Percentiles rank a stretch among this genome's conserved stretches.
Conservation (phyloP, 768 basidiomycete species). For the Hebeloma cylindrosporum region DNA sequence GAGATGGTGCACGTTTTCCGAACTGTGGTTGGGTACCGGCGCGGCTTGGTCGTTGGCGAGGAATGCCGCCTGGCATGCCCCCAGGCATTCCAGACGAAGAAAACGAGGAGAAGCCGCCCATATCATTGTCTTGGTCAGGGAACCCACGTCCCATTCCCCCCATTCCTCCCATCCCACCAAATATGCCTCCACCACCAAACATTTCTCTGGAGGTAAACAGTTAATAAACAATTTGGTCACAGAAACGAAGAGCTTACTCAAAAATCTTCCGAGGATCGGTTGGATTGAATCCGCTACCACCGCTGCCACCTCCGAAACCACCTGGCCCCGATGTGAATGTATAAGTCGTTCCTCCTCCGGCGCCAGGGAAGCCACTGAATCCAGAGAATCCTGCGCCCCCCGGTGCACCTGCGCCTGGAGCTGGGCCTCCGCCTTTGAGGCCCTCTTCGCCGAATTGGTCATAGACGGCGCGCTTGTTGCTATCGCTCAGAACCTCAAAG, state of each 20-base stretch:
- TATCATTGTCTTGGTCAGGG: slow-evolving; percentile 51
- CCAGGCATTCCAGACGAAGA: too few relatives aligned
- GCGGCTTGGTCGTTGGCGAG: slow-evolving; percentile 35
- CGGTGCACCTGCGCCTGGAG: slow-evolving; percentile 51
- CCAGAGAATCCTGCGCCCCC: slow-evolving; percentile 46
- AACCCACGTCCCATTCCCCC: slow-evolving; percentile 42
- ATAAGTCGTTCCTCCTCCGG: slow-evolving; percentile 49
- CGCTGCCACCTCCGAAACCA: slow-evolving; percentile 34
- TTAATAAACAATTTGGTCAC: slow-evolving; percentile 4
- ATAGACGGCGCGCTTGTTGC: slow-evolving; percentile 80
- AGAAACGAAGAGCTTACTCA: slow-evolving; percentile 53
- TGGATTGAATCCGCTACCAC: slow-evolving; percentile 63
- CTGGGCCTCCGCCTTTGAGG: slow-evolving; percentile 67
- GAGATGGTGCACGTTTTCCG: slow-evolving; percentile 27
- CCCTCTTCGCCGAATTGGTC: slow-evolving; percentile 97
- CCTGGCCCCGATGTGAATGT: slow-evolving; percentile 57
- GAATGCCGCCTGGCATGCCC: slow-evolving; percentile 59
- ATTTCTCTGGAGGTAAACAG: slow-evolving; percentile 46
- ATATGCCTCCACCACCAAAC: slow-evolving; percentile 41
- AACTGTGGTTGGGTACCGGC: slow-evolving; percentile 21
- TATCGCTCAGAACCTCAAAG: slow-evolving; percentile 91
- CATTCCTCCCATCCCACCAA: slow-evolving; percentile 32
- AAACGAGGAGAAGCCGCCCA: slow-evolving; percentile 37
- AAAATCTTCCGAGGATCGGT: slow-evolving; percentile 87
- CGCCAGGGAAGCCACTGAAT: slow-evolving; percentile 41